phyloP scores from a whole-genome alignment of 139 green algal genomes.

The Pleodorina starrii region DNA sequence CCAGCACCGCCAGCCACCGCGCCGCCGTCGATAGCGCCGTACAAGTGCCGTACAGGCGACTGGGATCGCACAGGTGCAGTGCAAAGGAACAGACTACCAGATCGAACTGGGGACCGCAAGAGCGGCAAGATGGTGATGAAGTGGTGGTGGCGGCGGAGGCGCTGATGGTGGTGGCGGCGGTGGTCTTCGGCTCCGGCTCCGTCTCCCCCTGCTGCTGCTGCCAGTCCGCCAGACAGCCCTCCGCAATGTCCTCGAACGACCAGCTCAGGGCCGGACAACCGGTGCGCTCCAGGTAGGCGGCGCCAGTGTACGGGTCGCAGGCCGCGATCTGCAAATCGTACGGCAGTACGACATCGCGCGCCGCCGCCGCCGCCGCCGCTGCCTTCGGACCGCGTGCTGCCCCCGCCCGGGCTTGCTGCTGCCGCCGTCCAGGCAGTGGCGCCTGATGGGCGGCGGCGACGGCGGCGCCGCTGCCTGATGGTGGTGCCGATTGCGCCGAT shows the following conservation, averaged over 20 bases:
- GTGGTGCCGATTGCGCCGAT: neutral
- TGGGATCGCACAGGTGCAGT: constrained; percentile 30
- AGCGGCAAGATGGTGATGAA: no score
- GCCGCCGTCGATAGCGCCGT: neutral
- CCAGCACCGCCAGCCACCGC: constrained; percentile 41
- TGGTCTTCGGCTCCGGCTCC: neutral
- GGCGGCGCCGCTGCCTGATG: neutral
- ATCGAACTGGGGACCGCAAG: neutral
- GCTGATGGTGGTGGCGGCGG: neutral
- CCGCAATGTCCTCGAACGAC: constrained; percentile 43
- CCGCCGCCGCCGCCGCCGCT: neutral
- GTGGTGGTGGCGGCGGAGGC: neutral
- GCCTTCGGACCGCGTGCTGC: no score
- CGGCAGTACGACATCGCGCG: constrained; percentile 19
- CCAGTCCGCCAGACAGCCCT: constrained; percentile 11
- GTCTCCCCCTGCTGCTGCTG: neutral
- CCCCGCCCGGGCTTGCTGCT: no score
- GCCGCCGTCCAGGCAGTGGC: no score
- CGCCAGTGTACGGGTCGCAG: constrained; percentile 43
- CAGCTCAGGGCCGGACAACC: neutral
- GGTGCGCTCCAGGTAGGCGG: constrained; percentile 17
- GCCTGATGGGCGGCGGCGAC: no score
- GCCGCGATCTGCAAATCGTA: constrained; percentile 35
- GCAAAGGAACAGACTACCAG: constrained; percentile 44
- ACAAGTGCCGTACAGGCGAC: constrained; percentile 5